These are phyloP conservation scores for Schizosaccharomyces osmophilus DNA, from an alignment of 805 yeast species.

Conservation along the genomic window DNA sequence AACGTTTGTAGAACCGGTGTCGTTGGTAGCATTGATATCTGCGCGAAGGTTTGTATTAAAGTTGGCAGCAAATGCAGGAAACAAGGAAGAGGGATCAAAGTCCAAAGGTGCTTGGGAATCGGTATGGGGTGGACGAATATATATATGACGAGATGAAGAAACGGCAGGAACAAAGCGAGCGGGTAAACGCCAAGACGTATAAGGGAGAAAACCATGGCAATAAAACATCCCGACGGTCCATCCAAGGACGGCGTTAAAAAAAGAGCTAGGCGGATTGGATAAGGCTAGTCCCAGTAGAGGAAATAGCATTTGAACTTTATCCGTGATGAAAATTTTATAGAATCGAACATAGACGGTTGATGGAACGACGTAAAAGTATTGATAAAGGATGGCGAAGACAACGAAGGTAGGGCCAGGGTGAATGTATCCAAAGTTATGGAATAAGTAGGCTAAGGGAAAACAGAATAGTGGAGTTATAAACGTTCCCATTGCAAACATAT, in stretches of 20 bases:
- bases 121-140: background rate
- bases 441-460: background rate
- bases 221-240: background rate
- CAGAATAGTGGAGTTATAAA: background rate
- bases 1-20: no score
- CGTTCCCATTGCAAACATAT: background rate
- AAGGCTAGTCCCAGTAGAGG: background rate
- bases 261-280: background rate
- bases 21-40: no score
- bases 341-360: background rate
- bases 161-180: background rate
- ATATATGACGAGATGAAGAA: background rate
- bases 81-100: background rate
- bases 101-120: background rate
- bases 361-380: background rate
- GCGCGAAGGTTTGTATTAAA: background rate
- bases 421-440: background rate
- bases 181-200: background rate
- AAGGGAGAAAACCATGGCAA: background rate
- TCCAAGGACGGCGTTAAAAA: background rate
- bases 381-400: background rate
- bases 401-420: background rate
- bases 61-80: background rate
- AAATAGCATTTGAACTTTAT: background rate
- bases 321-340: background rate